phyloP scores from a whole-genome alignment of 1,139 yeast genomes.

The Saccharomyces hybrid region DNA sequence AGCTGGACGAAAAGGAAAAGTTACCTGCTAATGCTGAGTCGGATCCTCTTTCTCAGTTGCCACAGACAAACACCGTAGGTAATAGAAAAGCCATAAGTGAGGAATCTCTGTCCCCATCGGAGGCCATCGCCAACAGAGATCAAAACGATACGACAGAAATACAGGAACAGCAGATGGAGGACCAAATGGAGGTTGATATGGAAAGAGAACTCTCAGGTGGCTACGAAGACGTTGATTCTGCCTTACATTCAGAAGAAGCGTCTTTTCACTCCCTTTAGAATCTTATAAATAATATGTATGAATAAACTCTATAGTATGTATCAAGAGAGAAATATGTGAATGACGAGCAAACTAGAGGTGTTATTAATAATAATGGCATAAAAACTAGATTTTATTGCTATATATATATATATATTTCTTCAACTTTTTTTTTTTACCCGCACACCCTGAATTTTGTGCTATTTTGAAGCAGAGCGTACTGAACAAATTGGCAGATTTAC shows the following conservation, averaged over 20 bases:
- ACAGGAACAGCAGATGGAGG: constrained; percentile 12
- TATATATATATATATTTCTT: not conserved
- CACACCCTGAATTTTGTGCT: not conserved
- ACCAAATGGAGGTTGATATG: constrained; percentile 9
- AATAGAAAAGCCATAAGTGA: not conserved
- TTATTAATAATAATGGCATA: not conserved
- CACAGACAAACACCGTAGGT: not conserved
- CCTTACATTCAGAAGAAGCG: not conserved
- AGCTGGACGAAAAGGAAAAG: not conserved
- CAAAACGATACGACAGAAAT: constrained; percentile 8
- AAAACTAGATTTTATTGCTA: not conserved
- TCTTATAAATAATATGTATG: not conserved
- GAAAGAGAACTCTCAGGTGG: constrained; percentile 6
- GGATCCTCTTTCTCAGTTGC: not conserved
- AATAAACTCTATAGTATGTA: not conserved
- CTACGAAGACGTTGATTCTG: not conserved
- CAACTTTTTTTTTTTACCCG: not conserved
- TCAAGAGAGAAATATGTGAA: not conserved
- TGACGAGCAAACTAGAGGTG: not conserved
- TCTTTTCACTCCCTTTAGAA: not conserved
- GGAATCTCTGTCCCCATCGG: constrained; percentile 6
- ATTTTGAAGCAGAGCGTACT: not conserved
- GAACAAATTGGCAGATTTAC: not conserved
- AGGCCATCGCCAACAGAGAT: constrained; percentile 11
- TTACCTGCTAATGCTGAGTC: not conserved